Base-by-base conservation (phyloP, 345 rosid genomes). In the Linum trigynum region DNA sequence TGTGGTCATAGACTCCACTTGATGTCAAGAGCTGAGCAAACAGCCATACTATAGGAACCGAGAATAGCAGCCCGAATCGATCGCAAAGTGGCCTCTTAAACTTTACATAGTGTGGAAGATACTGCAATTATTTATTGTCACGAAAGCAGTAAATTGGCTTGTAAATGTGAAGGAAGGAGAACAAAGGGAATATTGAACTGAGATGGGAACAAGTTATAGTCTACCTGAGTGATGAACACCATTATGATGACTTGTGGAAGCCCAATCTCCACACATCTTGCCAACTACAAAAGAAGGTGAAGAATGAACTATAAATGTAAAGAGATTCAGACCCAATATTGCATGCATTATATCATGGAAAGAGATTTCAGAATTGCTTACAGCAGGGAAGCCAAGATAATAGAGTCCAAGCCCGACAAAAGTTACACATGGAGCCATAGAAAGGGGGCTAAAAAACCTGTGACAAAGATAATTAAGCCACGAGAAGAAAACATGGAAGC, bases 321-420 rank as follows among this genome's bases (percentile, higher is more conserved):
- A 6, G 16, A 11, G 11, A 40, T 43, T 43, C 50, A 15, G 14
- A 48, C 14, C 14, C 32, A 23, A 15, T 48, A 48, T 10, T 9
- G 53, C 9, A 48, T 48, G 53, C 9, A 48, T 48, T 10, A 48
- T 48, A 9, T 2, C 53, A 5, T 45, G 51, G 51, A 16, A 14
- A 5, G 40, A 57, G 62, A 38, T 14, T n/a, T 17, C 23, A 23
- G 38, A 67, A 17, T 7, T 51, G 36, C 69, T 68, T 73, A 88
- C 95, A 80, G 77, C 72, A 61, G 95, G 95, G 71, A 88, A 85
- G 55, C 86, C 89, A 38, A 88, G 80, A 51, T 82, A 83, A 72
- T 82, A 86, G 56, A 88, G 91, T 68, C 91, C 95, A 2, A 86
- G 78, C 14, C 91, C 95, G 2, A 82, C 59, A 57, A 80, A 76